These are phyloP conservation scores for Gryganskiella cystojenkinii DNA, from an alignment of 192 early-diverging fungal species.

Conservation along the genomic window DNA sequence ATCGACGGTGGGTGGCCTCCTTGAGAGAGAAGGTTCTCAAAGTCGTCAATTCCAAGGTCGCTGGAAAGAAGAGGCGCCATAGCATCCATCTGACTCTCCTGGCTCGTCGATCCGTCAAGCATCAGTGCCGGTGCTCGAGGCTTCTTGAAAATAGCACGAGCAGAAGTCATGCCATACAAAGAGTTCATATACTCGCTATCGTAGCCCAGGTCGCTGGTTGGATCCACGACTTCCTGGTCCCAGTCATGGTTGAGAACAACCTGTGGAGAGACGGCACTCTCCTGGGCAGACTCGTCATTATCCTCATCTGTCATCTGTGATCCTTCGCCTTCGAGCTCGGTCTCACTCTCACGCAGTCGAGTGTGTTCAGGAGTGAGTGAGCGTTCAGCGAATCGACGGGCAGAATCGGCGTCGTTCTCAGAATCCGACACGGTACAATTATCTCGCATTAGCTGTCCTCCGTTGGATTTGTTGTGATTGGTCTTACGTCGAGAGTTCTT, in stretches of 20 bases:
- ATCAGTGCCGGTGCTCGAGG: constrained; percentile 31
- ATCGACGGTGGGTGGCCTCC: not conserved
- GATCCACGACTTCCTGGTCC: constrained; percentile 4
- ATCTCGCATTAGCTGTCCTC: constrained; percentile 1
- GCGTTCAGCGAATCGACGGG: too few relatives aligned
- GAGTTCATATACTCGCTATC: constrained; percentile 16
- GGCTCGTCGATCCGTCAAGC: constrained; percentile 41
- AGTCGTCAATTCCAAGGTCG: constrained; percentile 13
- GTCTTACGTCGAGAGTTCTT: constrained; percentile 3
- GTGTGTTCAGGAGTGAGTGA: not conserved
- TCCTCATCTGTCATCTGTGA: constrained; percentile 9
- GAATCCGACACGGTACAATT: not conserved
- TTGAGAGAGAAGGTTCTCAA: not conserved
- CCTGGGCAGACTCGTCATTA: not conserved
- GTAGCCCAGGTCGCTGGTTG: constrained; percentile 7
- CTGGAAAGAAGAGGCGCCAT: constrained; percentile 8
- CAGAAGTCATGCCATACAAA: not conserved
- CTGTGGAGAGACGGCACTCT: constrained; percentile 22
- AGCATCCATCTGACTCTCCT: constrained; percentile 1
- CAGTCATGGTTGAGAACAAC: constrained; percentile 44
- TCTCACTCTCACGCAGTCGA: not conserved
- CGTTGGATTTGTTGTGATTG: not conserved
- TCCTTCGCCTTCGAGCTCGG: constrained; percentile 13
- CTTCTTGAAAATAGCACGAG: constrained; percentile 28
- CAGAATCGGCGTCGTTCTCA: not conserved